Conservation (phyloP, 2,329 filamentous ascomycete species). For the Orbilia brochopaga region DNA sequence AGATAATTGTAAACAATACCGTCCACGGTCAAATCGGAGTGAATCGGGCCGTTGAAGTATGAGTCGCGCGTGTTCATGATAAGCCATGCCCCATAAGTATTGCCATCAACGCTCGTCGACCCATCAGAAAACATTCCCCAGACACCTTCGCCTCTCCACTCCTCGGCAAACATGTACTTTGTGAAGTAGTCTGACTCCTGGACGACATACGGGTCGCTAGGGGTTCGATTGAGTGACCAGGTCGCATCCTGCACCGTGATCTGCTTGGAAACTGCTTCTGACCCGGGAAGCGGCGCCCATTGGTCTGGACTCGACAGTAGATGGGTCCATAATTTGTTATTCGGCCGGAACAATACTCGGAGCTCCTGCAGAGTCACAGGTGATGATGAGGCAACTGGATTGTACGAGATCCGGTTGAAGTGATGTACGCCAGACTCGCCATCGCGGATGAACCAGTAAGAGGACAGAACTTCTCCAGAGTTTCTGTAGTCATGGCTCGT, state of each 20-base stretch:
- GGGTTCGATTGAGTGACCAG: constrained; percentile 66
- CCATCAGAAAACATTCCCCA: constrained; percentile 62
- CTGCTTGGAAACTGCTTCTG: constrained; percentile 59
- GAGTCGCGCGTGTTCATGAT: constrained; percentile 70
- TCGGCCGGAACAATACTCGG: constrained; percentile 68
- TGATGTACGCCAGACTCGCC: constrained; percentile 69
- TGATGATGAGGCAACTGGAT: constrained; percentile 64
- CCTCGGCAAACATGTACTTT: constrained; percentile 64
- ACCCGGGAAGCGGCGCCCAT: constrained; percentile 64
- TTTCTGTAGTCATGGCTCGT: constrained; percentile 67
- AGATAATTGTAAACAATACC: constrained; percentile 72
- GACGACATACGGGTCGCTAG: constrained; percentile 64
- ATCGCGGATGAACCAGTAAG: constrained; percentile 70
- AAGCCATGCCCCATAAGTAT: constrained; percentile 67
- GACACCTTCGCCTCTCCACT: constrained; percentile 56
- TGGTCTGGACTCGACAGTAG: constrained; percentile 66
- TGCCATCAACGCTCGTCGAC: constrained; percentile 61
- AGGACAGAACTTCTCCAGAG: constrained; percentile 67
- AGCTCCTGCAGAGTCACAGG: constrained; percentile 68
- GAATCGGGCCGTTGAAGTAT: constrained; percentile 68
- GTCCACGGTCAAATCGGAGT: constrained; percentile 69
- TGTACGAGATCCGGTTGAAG: constrained; percentile 67
- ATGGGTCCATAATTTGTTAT: constrained; percentile 67
- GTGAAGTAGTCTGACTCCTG: constrained; percentile 69
- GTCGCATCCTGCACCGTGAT: constrained; percentile 69